Percentiles rank a stretch among this genome's conserved stretches.
Conservation (phyloP, 768 basidiomycete species). For the Leccinellum rugosiceps region DNA sequence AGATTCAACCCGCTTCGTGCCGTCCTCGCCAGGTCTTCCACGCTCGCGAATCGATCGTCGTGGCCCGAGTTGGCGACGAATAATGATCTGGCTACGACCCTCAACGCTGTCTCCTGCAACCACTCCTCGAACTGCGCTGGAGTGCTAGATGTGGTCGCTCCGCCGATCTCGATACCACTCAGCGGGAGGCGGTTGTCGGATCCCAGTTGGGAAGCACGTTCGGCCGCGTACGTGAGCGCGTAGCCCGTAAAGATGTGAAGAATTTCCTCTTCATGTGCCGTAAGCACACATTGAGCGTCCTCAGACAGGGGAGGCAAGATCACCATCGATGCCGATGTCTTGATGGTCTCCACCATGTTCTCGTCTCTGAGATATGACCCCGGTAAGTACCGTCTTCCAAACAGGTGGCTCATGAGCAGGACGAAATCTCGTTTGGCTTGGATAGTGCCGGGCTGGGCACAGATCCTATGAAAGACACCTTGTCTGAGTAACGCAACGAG, state of each 20-base stretch:
- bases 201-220: constrained; percentile 38
- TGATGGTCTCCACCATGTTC: constrained; percentile 34
- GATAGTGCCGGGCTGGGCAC: constrained; percentile 36
- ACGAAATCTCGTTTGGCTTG: constrained; percentile 50
- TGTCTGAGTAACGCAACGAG: constrained; percentile 53
- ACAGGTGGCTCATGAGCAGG: constrained; percentile 59
- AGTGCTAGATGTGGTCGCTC: constrained; percentile 1
- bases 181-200: constrained; percentile 48
- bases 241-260: constrained; percentile 55
- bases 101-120: constrained; percentile 39
- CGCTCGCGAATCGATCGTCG: constrained; percentile 47
- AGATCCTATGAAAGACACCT: constrained; percentile 59
- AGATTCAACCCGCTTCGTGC: constrained; percentile 52
- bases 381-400: constrained; percentile 57
- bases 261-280: constrained; percentile 46
- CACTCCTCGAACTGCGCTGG: constrained; percentile 32
- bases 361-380: constrained; percentile 38
- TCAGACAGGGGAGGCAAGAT: constrained; percentile 49
- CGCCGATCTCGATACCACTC: constrained; percentile 32
- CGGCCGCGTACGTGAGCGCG: constrained; percentile 45
- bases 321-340: constrained; percentile 54
- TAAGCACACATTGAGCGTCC: constrained; percentile 40
- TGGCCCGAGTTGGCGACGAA: constrained; percentile 72
- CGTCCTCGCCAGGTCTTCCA: constrained; percentile 51
- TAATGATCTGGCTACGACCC: constrained; percentile 46